phyloP scores from a whole-genome alignment of 345 rosid species.

The Erysimum cheiranthoides region DNA sequence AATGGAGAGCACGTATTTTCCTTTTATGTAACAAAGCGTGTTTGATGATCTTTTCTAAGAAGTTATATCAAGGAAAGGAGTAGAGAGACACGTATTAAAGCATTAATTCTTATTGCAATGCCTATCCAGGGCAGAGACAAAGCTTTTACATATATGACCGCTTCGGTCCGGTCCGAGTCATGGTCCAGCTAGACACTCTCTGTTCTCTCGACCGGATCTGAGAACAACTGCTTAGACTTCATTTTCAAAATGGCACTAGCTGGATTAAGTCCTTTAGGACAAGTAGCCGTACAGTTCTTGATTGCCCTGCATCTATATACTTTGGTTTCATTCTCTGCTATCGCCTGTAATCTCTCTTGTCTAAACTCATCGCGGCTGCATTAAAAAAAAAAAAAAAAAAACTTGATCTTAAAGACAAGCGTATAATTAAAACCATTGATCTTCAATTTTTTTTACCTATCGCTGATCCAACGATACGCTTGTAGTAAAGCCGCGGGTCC shows the following conservation, averaged over 20 bases:
- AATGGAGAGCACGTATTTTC: constrained; percentile 46
- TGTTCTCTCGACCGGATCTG: constrained; percentile 36
- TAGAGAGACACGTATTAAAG: constrained; percentile 31
- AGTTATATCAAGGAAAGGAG: constrained; percentile 2
- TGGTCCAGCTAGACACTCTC: constrained; percentile 4
- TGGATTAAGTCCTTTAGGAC: constrained; percentile 72
- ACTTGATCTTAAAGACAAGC: neutral
- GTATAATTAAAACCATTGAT: neutral
- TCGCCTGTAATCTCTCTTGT: constrained; percentile 54
- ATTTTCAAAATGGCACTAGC: constrained; percentile 63
- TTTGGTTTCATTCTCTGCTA: constrained; percentile 60
- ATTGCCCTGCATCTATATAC: constrained; percentile 66
- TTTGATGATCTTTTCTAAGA: constrained; percentile 15
- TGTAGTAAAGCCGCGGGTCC: constrained; percentile 75
- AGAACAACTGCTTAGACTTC: constrained; percentile 55
- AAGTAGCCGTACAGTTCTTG: constrained; percentile 63
- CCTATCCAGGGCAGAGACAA: neutral
- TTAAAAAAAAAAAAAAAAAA: neutral
- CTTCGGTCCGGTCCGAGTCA: neutral
- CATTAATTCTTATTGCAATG: constrained; percentile 8
- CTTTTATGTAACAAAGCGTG: constrained; percentile 29
- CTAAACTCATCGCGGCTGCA: constrained; percentile 62
- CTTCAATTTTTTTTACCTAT: constrained; percentile 43
- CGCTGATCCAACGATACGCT: constrained; percentile 66
- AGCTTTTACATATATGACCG: neutral